A percentile compares a stretch with the other conserved stretches of the same genome.
Evolutionary conservation across 805 yeast species (phyloP).

Genomic region (Metschnikowia colocasiae): DNA sequence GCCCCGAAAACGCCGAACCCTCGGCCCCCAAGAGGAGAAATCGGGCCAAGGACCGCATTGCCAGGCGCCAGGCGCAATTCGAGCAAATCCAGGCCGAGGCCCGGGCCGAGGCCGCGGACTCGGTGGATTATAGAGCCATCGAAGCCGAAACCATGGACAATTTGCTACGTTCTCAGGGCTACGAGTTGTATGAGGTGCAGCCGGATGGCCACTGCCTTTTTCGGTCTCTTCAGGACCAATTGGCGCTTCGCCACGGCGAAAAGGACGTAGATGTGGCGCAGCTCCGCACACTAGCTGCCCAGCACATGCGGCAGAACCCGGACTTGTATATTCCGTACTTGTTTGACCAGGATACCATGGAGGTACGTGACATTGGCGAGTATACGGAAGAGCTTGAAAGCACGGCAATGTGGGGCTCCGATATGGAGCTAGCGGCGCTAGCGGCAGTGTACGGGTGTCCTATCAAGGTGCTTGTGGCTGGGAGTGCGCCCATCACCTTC

Average conservation of each 20-base stretch:
- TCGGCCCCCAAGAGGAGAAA: constrained; percentile 50
- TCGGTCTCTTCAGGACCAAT: constrained; percentile 80
- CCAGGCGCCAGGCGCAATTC: constrained; percentile 68
- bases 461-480: constrained; percentile 74
- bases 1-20: not conserved
- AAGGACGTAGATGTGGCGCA: constrained; percentile 39
- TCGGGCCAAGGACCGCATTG: constrained; percentile 80
- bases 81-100: constrained; percentile 66
- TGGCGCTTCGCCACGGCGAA: constrained; percentile 47
- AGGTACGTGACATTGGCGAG: constrained; percentile 58
- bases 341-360: constrained; percentile 72
- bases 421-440: constrained; percentile 82
- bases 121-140: constrained; percentile 64
- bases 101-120: constrained; percentile 56
- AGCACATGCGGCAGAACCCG: constrained; percentile 58
- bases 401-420: constrained; percentile 97
- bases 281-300: constrained; percentile 62
- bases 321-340: constrained; percentile 78
- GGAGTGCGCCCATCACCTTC: constrained; percentile 60
- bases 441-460: constrained; percentile 69
- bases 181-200: constrained; percentile 62
- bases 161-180: constrained; percentile 45
- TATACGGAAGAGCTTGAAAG: constrained; percentile 64
- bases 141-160: constrained; percentile 65
- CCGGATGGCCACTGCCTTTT: constrained; percentile 96